Percentiles rank a stretch among this genome's conserved stretches.
These are phyloP conservation scores for Malassezia sp. DNA, from an alignment of 1,284 basidiomycete species.

Conservation along the genomic window DNA sequence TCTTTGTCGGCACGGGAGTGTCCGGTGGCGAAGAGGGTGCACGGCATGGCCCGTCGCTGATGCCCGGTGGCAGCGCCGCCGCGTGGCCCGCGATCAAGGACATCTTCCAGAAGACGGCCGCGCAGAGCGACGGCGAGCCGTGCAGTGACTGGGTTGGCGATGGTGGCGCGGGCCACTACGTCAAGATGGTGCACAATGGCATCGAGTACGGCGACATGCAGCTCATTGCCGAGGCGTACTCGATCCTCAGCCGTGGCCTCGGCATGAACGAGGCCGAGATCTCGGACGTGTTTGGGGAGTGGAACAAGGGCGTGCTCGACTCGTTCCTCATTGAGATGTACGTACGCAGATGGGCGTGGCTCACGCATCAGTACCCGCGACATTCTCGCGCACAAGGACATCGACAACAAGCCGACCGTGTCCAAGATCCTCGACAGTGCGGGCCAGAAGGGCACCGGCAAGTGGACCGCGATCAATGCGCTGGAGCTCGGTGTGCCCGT, in stretches of 20 bases:
- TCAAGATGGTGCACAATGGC: slow-evolving; percentile 99
- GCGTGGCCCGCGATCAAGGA: slow-evolving; percentile 96
- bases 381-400: slow-evolving; percentile 60
- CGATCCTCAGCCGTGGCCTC: slow-evolving; percentile 94
- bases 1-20: slow-evolving; percentile 97
- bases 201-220: slow-evolving; percentile 95
- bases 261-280: slow-evolving; percentile 53
- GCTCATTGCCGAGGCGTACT: slow-evolving; percentile 71
- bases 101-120: slow-evolving; percentile 96
- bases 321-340: slow-evolving; percentile 98
- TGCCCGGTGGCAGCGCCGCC: slow-evolving; percentile 89
- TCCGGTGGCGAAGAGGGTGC: slow-evolving; percentile 99
- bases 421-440: slow-evolving; percentile 74
- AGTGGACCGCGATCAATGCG: slow-evolving; percentile 98
- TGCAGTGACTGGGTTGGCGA: slow-evolving; percentile 99
- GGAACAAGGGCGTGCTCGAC: slow-evolving; percentile 98
- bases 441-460: slow-evolving; percentile 98
- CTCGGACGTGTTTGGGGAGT: slow-evolving; percentile 50
- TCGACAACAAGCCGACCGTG: slow-evolving; percentile 80
- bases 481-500: slow-evolving; percentile 81
- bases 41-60: slow-evolving; percentile 90
- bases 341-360: too few species aligned
- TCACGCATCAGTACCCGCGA: too few species aligned
- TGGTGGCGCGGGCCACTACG: slow-evolving; percentile 84
- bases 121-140: slow-evolving; percentile 86